phyloP scores from a whole-genome alignment of 345 rosid genomes.

The Citrus unshiu region DNA sequence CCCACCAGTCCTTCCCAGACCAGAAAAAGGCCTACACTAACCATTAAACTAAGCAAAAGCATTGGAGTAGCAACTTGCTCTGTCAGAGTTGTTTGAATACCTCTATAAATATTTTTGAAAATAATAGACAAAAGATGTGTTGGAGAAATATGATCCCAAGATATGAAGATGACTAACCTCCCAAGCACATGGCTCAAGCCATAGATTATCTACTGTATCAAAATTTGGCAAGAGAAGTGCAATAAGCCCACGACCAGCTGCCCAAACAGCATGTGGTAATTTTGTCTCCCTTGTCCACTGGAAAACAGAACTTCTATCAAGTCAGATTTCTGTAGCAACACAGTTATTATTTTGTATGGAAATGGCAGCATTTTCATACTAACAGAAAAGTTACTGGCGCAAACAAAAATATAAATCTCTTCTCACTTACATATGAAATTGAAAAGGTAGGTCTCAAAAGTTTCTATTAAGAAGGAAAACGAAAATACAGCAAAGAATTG shows the following conservation, averaged over 20 bases:
- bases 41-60: background rate
- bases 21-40: background rate
- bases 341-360: background rate
- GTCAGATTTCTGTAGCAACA: conserved; percentile 9
- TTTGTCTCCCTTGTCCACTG: conserved; percentile 92
- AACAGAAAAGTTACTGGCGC: background rate
- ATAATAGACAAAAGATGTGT: background rate
- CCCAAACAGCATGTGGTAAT: conserved; percentile 94
- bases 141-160: background rate
- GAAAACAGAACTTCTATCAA: conserved; percentile 12
- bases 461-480: background rate
- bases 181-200: conserved; percentile 96
- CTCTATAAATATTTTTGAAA: background rate
- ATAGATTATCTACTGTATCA: conserved; percentile 74
- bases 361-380: background rate
- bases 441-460: background rate
- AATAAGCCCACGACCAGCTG: conserved; percentile 90
- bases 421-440: background rate
- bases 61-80: background rate
- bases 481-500: background rate
- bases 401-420: background rate
- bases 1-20: background rate
- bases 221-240: conserved; percentile 77
- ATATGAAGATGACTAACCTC: conserved; percentile 41
- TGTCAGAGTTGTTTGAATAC: background rate